Percentiles rank a stretch among this genome's conserved stretches.
These are phyloP conservation scores for Penicillium parvum DNA, from an alignment of 495 filamentous ascomycete genomes.

Conservation along the genomic window DNA sequence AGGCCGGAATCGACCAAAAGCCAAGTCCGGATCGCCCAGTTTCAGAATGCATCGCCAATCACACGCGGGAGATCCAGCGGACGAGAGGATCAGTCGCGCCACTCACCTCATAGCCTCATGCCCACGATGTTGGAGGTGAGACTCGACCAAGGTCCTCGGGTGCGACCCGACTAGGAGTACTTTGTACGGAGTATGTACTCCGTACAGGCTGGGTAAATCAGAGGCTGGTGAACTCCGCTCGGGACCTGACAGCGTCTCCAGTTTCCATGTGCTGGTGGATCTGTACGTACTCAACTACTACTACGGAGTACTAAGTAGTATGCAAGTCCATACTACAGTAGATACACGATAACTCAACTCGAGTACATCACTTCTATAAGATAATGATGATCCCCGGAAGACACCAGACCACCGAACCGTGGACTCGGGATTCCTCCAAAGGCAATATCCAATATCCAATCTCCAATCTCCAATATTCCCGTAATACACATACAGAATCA, in stretches of 20 bases:
- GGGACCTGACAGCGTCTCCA: constrained; percentile 7
- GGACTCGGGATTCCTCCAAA: constrained; percentile 3
- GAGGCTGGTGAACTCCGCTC: too few relatives aligned
- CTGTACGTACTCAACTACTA: too few relatives aligned
- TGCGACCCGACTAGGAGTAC: constrained; percentile 10
- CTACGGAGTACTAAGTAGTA: too few relatives aligned
- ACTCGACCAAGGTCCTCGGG: constrained; percentile 21
- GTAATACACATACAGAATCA: not conserved
- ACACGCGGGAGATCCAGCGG: constrained; percentile 1
- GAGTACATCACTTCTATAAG: too few relatives aligned
- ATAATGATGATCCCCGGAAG: not conserved
- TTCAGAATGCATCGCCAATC: constrained; percentile 26
- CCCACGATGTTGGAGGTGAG: not conserved
- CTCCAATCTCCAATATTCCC: not conserved
- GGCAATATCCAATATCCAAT: not conserved
- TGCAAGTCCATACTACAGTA: too few relatives aligned
- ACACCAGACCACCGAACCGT: constrained; percentile 2
- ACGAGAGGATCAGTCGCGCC: constrained; percentile 23
- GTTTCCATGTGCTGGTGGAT: constrained; percentile 5
- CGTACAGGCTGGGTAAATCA: too few relatives aligned
- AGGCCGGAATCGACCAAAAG: constrained; percentile 23
- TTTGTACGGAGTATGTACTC: too few relatives aligned
- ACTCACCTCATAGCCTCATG: constrained; percentile 25
- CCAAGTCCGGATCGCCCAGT: constrained; percentile 32
- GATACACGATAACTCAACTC: too few relatives aligned